phyloP scores from a whole-genome alignment of 345 rosid genomes.

The Arabidopsis arenosa region DNA sequence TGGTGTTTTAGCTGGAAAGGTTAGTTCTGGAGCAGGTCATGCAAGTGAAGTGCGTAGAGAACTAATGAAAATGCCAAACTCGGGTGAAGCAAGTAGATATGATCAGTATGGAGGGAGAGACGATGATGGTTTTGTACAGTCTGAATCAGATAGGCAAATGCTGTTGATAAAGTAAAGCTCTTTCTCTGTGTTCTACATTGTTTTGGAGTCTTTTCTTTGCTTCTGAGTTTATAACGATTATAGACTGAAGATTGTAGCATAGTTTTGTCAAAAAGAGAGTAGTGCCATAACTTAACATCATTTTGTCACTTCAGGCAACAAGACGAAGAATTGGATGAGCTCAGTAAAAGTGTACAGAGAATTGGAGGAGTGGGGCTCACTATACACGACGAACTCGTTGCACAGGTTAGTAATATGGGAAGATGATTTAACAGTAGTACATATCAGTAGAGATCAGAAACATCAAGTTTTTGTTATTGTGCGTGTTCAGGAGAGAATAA shows the following conservation, averaged over 20 bases:
- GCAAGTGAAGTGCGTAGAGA: slow-evolving; percentile 76
- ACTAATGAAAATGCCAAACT: slow-evolving; percentile 80
- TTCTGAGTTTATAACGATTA: slow-evolving; percentile 7
- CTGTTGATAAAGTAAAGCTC: slow-evolving; percentile 82
- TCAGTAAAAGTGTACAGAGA: slow-evolving; percentile 88
- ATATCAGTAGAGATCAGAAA: slow-evolving; percentile 29
- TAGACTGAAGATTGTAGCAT: slow-evolving; percentile 4
- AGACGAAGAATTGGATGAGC: slow-evolving; percentile 95
- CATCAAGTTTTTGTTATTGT: slow-evolving; percentile 12
- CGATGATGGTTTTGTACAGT: slow-evolving; percentile 76
- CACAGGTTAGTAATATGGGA: slow-evolving; percentile 60
- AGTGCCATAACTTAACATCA: slow-evolving; percentile 17
- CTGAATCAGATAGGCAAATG: slow-evolving; percentile 94
- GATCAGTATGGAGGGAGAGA: slow-evolving; percentile 64
- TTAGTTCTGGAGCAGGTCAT: slow-evolving; percentile 50
- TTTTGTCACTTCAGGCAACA: slow-evolving; percentile 67
- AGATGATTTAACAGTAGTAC: background rate
- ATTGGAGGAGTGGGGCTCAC: slow-evolving; percentile 97
- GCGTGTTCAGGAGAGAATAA: slow-evolving; percentile 74
- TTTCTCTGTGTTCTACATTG: slow-evolving; percentile 14
- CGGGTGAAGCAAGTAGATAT: slow-evolving; percentile 59
- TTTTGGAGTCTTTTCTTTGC: slow-evolving; percentile 3
- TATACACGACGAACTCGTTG: slow-evolving; percentile 91
- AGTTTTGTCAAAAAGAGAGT: slow-evolving; percentile 13
- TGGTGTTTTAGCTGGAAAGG: slow-evolving; percentile 71